phyloP scores from a whole-genome alignment of 1,284 basidiomycete genomes.

The Malassezia cuniculi region DNA sequence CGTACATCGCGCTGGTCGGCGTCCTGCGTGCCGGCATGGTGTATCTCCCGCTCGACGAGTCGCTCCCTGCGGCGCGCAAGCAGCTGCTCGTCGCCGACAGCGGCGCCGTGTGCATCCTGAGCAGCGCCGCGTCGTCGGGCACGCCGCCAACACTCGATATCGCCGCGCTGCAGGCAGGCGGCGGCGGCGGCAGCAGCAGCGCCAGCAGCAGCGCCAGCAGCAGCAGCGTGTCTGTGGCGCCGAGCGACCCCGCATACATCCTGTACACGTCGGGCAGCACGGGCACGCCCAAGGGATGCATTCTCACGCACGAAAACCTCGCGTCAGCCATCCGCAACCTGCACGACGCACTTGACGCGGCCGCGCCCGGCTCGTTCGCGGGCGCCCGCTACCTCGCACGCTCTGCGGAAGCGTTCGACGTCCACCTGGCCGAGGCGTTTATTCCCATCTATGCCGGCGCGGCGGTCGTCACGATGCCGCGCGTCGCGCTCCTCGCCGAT shows the following conservation, averaged over 20 bases:
- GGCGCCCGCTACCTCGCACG: conserved; percentile 34
- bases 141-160: too few relatives aligned
- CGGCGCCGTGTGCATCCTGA: conserved; percentile 19
- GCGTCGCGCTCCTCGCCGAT: conserved; percentile 28
- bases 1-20: conserved; percentile 27
- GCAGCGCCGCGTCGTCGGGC: neutral
- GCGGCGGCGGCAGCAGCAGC: neutral
- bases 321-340: conserved; percentile 30
- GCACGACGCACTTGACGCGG: conserved; percentile 17
- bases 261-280: conserved; percentile 41
- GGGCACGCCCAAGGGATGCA: conserved; percentile 36
- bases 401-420: conserved; percentile 42
- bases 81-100: conserved; percentile 30
- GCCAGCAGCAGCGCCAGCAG: too few relatives aligned
- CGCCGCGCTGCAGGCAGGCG: neutral
- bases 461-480: conserved; percentile 37
- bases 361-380: conserved; percentile 21
- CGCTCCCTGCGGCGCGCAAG: conserved; percentile 37
- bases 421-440: conserved; percentile 42
- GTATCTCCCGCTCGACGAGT: conserved; percentile 43
- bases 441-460: conserved; percentile 35
- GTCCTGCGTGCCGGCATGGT: conserved; percentile 28
- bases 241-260: conserved; percentile 31
- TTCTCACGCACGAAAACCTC: conserved; percentile 30
- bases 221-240: too few relatives aligned